Base-by-base conservation (phyloP, 2,329 filamentous ascomycete genomes). In the Furcasterigmium sp. region DNA sequence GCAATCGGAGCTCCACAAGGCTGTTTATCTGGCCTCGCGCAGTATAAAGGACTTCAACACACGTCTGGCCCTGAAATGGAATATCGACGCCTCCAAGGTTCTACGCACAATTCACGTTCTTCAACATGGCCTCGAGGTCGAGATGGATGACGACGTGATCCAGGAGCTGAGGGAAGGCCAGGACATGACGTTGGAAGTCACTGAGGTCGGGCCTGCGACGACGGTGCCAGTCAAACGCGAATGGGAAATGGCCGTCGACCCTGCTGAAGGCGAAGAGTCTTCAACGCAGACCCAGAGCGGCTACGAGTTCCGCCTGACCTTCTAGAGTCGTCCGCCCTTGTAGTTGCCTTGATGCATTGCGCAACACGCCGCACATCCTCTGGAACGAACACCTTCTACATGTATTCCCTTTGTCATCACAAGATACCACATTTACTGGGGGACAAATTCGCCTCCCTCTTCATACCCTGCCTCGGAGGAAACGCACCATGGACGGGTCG, bases 121-220 rank as follows among this genome's bases (percentile, higher is more conserved):
- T 34, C 73, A 82, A 13, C 82, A 82, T 50, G 89, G 89, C 0
- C 67, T 96, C 2, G 82, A 90, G 55, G 82, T 97, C 43, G 80
- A 94, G 57, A 77, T 97, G 54, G 93, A 97, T 56, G 90, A 97
- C 56, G 90, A 96, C 49, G 84, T 94, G 38, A 80, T 97, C 25
- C 78, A 78, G 36, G 85, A 91, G 61, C 72, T 97, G 41, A 78
- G 82, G 2, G 93, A 98, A 66, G 91, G 90, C 25, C 89, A 97
- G 62, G 91, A 95, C 57, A 93, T 97, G 85, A 78, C 84, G 46
- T 75, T 87, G 45, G 84, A 93, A 53, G 72, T 87, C 34, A 59
- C 61, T 15, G 72, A 78, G 52, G 55, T 69, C n/a, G 54, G 61
- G 23, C 51, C 54, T 32, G 53, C 53, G 8, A 46, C 61, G 9